Evolutionary conservation across 345 rosid species (phyloP).

Genomic region (Gossypium herbaceum): DNA sequence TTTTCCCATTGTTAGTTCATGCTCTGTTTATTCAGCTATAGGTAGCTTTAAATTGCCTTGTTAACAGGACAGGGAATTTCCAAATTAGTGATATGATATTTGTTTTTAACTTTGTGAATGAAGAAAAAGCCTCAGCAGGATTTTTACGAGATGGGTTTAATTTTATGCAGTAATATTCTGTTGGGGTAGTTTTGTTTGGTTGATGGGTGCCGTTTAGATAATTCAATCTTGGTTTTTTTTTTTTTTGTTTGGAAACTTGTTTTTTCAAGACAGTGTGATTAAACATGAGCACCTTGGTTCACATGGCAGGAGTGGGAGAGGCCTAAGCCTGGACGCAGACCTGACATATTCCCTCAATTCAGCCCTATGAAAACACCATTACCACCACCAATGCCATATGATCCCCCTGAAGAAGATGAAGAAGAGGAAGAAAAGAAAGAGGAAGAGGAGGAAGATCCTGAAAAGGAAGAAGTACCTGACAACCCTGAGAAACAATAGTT

Average conservation of each 20-base stretch:
- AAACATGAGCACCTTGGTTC: constrained; percentile 9
- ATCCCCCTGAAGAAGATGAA: constrained; percentile 74
- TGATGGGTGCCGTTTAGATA: not conserved
- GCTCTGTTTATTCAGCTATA: not conserved
- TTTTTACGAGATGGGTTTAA: not conserved
- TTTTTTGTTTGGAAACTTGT: not conserved
- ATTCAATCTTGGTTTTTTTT: not conserved
- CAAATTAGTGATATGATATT: not conserved
- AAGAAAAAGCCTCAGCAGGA: not conserved
- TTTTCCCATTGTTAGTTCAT: constrained; percentile 54
- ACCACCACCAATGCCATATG: constrained; percentile 68
- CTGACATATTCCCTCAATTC: constrained; percentile 70
- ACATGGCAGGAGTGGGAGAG: constrained; percentile 65
- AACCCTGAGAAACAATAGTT: not conserved
- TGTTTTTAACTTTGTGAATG: not conserved
- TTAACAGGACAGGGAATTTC: not conserved
- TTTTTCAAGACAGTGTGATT: not conserved
- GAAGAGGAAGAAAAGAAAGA: constrained; percentile 58
- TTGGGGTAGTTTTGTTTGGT: not conserved
- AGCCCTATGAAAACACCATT: constrained; percentile 81
- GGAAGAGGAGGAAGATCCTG: constrained; percentile 61
- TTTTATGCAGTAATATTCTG: not conserved
- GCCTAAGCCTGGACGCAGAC: constrained; percentile 73
- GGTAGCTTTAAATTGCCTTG: not conserved
- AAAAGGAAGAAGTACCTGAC: constrained; percentile 16